Evolutionary conservation across 768 basidiomycete species (phyloP).

Genomic region (Suillus clintonianus): DNA sequence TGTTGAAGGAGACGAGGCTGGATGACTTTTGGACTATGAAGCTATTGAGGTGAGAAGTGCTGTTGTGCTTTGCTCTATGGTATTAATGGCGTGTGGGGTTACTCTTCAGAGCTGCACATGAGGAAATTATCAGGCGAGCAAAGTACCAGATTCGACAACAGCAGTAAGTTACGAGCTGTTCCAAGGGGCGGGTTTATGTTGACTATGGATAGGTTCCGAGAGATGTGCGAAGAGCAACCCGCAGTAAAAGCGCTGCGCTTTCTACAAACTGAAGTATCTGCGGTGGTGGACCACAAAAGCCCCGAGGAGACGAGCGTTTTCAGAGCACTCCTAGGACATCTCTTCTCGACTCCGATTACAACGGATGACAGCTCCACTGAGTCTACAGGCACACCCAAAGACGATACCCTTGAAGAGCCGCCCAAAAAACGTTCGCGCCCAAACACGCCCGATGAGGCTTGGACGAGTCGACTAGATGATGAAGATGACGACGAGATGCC

Average conservation of each 20-base stretch:
- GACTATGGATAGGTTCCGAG: conserved; percentile 61
- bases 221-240: conserved; percentile 69
- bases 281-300: conserved; percentile 70
- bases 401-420: conserved; percentile 23
- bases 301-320: conserved; percentile 62
- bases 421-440: conserved; percentile 49
- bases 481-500: conserved; percentile 14
- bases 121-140: conserved; percentile 65
- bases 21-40: conserved; percentile 83
- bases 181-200: background rate
- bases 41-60: conserved; percentile 53
- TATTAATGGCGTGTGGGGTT: background rate
- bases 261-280: conserved; percentile 67
- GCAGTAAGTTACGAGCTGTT: conserved; percentile 48
- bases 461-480: conserved; percentile 44
- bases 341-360: conserved; percentile 44
- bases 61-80: background rate
- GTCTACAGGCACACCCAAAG: background rate
- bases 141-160: conserved; percentile 69
- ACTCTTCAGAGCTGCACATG: conserved; percentile 52
- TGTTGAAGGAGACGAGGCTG: conserved; percentile 47
- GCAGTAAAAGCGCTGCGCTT: conserved; percentile 67
- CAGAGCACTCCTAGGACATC: conserved; percentile 64
- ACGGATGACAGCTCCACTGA: background rate
- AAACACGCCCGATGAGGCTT: conserved; percentile 41